phyloP scores from a whole-genome alignment of 176 grass and related monocot species.

The Luzula sylvatica region DNA sequence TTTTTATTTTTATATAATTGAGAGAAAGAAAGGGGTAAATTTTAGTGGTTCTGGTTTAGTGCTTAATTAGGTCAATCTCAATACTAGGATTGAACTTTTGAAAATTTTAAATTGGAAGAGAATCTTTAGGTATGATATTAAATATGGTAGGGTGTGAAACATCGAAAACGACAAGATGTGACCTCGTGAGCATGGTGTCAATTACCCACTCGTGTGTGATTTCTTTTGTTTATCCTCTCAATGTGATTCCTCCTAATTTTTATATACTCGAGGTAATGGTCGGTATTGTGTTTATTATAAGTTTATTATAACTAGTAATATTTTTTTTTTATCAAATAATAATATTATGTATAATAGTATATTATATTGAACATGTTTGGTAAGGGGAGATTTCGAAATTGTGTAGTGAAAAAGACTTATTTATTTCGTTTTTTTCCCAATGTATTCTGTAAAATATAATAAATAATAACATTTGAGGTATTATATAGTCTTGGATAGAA shows the following conservation, averaged over 20 bases:
- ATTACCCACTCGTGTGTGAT: background rate
- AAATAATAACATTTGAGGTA: too few relatives aligned
- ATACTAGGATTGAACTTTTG: background rate
- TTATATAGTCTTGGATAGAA: too few relatives aligned
- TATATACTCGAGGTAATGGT: background rate
- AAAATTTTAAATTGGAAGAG: background rate
- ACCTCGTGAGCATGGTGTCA: slow-evolving; percentile 6
- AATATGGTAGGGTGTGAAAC: background rate
- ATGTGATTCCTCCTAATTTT: background rate
- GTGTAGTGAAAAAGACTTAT: too few relatives aligned
- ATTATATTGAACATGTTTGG: too few relatives aligned
- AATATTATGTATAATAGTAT: too few relatives aligned
- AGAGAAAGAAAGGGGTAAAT: background rate
- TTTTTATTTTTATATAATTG: background rate
- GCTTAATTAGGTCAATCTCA: too few relatives aligned
- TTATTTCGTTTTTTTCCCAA: too few relatives aligned
- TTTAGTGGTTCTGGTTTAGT: background rate
- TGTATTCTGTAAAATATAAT: too few relatives aligned
- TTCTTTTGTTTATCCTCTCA: background rate
- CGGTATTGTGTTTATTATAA: background rate
- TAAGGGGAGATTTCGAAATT: too few relatives aligned
- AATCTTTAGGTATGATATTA: slow-evolving; percentile 17
- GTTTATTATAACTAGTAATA: too few relatives aligned
- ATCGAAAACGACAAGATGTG: slow-evolving; percentile 13
- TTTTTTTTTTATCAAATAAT: too few relatives aligned